phyloP scores from a whole-genome alignment of 1,284 basidiomycete genomes.

The Naganishia liquefaciens region DNA sequence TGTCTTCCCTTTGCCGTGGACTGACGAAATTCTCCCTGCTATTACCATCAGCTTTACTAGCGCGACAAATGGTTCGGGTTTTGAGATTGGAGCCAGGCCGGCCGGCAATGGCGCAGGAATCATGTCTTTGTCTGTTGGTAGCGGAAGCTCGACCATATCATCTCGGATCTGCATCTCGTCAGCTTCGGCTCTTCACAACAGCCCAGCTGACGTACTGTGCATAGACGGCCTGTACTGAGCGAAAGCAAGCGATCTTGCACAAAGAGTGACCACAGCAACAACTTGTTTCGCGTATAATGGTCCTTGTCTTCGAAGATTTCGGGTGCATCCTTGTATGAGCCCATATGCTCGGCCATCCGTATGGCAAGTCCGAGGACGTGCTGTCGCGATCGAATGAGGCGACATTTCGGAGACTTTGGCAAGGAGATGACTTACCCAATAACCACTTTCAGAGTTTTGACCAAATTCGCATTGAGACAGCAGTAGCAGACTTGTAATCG shows the following conservation, averaged over 20 bases:
- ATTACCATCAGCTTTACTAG: slow-evolving; percentile 55
- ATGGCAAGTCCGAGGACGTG: slow-evolving; percentile 51
- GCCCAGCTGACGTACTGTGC: slow-evolving; percentile 29
- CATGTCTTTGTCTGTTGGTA: slow-evolving; percentile 54
- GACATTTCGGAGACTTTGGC: no score
- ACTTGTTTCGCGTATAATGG: slow-evolving; percentile 50
- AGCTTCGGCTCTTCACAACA: background rate
- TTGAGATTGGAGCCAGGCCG: slow-evolving; percentile 39
- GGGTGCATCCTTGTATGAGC: slow-evolving; percentile 53
- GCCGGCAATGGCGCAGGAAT: slow-evolving; percentile 49
- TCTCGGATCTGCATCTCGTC: slow-evolving; percentile 51
- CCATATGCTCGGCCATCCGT: slow-evolving; percentile 56
- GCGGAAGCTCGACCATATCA: slow-evolving; percentile 55
- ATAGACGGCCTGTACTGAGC: slow-evolving; percentile 46
- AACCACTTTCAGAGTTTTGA: slow-evolving; percentile 54
- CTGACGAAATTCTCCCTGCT: slow-evolving; percentile 51
- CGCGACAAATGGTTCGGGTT: slow-evolving; percentile 51
- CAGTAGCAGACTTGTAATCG: slow-evolving; percentile 51
- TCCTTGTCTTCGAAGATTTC: slow-evolving; percentile 55
- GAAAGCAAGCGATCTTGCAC: slow-evolving; percentile 55
- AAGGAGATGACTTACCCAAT: slow-evolving; percentile 48
- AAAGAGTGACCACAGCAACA: slow-evolving; percentile 55
- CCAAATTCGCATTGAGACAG: slow-evolving; percentile 56
- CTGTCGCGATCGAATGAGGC: background rate
- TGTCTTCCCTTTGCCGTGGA: background rate